Percentiles rank a stretch among this genome's conserved stretches.
Evolutionary conservation across 331 rosid genomes (phyloP).

Genomic region (Malus hybrid): DNA sequence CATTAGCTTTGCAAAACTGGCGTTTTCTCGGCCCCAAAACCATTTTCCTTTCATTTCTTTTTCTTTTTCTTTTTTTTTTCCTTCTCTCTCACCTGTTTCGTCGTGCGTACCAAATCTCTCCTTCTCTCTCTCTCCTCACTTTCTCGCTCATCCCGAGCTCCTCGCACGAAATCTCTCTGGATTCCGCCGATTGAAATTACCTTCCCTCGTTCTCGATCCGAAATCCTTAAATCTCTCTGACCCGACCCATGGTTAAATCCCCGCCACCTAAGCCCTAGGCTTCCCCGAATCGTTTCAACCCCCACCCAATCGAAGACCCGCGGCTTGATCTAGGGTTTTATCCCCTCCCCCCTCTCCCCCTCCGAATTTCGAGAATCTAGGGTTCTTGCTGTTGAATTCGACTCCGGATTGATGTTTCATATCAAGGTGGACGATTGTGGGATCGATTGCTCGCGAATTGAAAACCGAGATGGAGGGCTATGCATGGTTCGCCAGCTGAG

Average conservation of each 20-base stretch:
- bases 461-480: conserved; percentile 75
- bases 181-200: conserved; percentile 36
- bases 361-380: conserved; percentile 34
- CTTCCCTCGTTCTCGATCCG: conserved; percentile 26
- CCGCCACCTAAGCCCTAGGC: not conserved
- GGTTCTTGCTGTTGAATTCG: conserved; percentile 45
- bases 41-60: conserved; percentile 12
- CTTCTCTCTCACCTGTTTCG: conserved; percentile 27
- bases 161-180: conserved; percentile 74
- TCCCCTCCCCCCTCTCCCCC: not conserved
- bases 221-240: conserved; percentile 21
- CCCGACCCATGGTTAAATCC: not conserved
- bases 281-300: not conserved
- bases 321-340: conserved; percentile 48
- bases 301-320: conserved; percentile 41
- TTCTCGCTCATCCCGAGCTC: conserved; percentile 36
- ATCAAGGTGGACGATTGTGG: conserved; percentile 45
- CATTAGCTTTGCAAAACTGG: conserved; percentile 26
- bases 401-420: conserved; percentile 89
- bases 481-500: conserved; percentile 90
- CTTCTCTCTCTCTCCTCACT: conserved; percentile 13
- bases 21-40: conserved; percentile 20
- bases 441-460: conserved; percentile 46
- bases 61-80: not conserved
- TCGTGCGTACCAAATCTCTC: conserved; percentile 27